Conservation (phyloP, 139 green algal genomes). For the Micractinium conductrix region DNA sequence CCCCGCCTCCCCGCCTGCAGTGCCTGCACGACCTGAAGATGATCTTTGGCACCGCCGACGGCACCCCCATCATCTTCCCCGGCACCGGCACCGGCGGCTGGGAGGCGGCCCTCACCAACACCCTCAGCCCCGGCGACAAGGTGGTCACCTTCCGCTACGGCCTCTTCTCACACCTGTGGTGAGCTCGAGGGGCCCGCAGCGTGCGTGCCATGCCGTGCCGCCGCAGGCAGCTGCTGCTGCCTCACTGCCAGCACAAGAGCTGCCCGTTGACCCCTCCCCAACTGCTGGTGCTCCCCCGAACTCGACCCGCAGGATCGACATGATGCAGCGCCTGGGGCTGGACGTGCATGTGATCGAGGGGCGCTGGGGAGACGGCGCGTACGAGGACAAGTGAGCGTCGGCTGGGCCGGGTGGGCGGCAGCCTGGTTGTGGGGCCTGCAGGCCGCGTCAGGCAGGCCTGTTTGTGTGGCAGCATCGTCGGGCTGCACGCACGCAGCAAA, state of each 20-base stretch:
- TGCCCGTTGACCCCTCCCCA: too few relatives aligned
- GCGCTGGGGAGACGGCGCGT: conserved; percentile 76
- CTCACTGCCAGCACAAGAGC: too few relatives aligned
- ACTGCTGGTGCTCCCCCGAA: too few relatives aligned
- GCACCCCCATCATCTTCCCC: conserved; percentile 94
- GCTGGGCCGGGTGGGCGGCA: neutral
- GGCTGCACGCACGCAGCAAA: too few relatives aligned
- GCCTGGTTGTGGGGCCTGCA: neutral
- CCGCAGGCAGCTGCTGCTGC: too few relatives aligned
- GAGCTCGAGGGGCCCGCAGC: too few relatives aligned
- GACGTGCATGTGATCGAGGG: conserved; percentile 91
- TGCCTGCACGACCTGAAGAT: conserved; percentile 87
- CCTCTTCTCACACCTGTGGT: conserved; percentile 95
- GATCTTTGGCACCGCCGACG: conserved; percentile 84
- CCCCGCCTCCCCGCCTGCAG: too few relatives aligned
- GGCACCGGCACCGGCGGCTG: conserved; percentile 85
- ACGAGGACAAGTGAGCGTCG: conserved; percentile 29
- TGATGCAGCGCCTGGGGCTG: conserved; percentile 96
- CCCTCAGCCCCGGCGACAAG: conserved; percentile 93
- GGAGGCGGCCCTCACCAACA: conserved; percentile 95
- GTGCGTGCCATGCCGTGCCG: too few relatives aligned
- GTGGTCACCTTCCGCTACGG: conserved; percentile 75
- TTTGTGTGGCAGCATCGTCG: too few relatives aligned
- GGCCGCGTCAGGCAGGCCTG: too few relatives aligned
- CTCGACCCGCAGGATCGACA: too few relatives aligned